Evolutionary conservation across 148 eudicot genomes (phyloP).

Genomic region (Amaranthus palmeri): DNA sequence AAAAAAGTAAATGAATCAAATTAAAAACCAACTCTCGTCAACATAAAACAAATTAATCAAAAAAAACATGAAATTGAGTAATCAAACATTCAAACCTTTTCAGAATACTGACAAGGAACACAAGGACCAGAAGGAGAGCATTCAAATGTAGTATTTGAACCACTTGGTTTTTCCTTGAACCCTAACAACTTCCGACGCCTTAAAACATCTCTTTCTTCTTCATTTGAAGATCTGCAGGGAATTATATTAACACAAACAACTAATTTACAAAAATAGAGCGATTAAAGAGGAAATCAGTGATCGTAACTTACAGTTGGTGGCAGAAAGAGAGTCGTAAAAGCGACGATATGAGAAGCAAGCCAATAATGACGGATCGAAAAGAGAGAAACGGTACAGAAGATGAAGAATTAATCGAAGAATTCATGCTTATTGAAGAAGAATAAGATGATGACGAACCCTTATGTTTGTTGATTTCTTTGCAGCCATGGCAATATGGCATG

Average conservation of each 20-base stretch:
- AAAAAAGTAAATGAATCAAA: no score
- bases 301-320: conserved; percentile 25
- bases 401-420: neutral
- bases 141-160: conserved; percentile 62
- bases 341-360: conserved; percentile 19
- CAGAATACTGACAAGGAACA: conserved; percentile 72
- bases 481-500: neutral
- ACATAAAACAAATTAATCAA: neutral
- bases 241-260: neutral
- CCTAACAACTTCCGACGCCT: conserved; percentile 42
- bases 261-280: conserved; percentile 10
- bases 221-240: neutral
- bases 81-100: conserved; percentile 47
- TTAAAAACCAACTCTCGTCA: neutral
- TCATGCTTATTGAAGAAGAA: neutral
- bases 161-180: conserved; percentile 53
- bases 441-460: neutral
- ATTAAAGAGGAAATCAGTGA: neutral
- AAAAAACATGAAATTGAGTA: neutral
- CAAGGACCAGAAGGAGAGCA: conserved; percentile 96
- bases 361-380: conserved; percentile 12
- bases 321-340: conserved; percentile 19
- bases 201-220: conserved; percentile 9
- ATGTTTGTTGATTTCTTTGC: neutral
- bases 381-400: conserved; percentile 3